A percentile compares a stretch with the other conserved stretches of the same genome.
Evolutionary conservation across 257 asterid genomes (phyloP).

Genomic region (Solanum paucissectum): DNA sequence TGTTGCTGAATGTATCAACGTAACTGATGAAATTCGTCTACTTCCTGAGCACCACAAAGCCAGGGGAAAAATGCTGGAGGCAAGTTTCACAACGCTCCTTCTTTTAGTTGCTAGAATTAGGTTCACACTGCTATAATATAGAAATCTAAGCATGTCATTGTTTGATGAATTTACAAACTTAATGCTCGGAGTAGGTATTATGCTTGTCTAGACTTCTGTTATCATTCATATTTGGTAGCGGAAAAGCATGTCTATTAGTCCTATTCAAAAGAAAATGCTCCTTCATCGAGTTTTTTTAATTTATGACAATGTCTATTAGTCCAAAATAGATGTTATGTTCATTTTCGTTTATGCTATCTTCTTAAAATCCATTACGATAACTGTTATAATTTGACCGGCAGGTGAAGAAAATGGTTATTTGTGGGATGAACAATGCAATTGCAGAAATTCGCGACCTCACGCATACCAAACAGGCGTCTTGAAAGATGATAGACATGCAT

Average conservation of each 20-base stretch:
- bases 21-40: constrained; percentile 73
- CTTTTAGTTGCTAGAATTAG: not conserved
- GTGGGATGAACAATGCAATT: constrained; percentile 57
- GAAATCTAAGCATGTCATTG: not conserved
- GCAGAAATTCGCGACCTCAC: constrained; percentile 38
- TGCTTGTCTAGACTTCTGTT: not conserved
- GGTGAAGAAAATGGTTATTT: constrained; percentile 79
- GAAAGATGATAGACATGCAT: not conserved
- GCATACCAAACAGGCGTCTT: not conserved
- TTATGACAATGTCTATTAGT: not conserved
- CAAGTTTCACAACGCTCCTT: constrained; percentile 3
- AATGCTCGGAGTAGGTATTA: not conserved
- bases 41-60: constrained; percentile 81
- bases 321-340: not conserved
- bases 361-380: not conserved
- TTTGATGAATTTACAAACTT: not conserved
- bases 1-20: constrained; percentile 54
- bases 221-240: not conserved
- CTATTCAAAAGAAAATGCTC: not conserved
- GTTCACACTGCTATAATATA: not conserved
- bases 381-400: constrained; percentile 16
- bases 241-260: not conserved
- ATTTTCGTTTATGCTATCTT: not conserved
- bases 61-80: constrained; percentile 66
- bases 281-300: not conserved